Conservation (phyloP, 2,329 filamentous ascomycete genomes). For the Penicillium digitatum region DNA sequence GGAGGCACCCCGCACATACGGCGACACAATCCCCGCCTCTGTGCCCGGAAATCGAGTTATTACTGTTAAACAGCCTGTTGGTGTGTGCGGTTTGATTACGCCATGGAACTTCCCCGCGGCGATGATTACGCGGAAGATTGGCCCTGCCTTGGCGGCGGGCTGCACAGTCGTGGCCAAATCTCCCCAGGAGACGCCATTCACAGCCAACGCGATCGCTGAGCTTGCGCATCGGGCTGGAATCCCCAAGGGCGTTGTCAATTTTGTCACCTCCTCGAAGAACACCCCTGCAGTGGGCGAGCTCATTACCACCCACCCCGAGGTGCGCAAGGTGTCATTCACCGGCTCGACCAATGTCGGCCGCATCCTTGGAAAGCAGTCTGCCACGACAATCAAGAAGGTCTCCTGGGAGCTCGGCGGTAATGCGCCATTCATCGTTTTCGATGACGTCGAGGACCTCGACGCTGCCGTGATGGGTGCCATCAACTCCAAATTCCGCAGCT, state of each 20-base stretch:
- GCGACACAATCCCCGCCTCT: conserved; percentile 59
- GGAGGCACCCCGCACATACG: conserved; percentile 56
- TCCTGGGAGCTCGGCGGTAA: conserved; percentile 94
- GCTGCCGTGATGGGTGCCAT: conserved; percentile 78
- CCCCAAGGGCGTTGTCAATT: conserved; percentile 84
- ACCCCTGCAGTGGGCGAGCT: conserved; percentile 73
- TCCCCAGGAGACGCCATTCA: conserved; percentile 88
- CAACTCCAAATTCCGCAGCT: conserved; percentile 85
- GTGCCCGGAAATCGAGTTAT: conserved; percentile 59
- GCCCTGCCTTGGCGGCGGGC: conserved; percentile 73
- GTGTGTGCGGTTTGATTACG: conserved; percentile 64
- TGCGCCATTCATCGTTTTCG: conserved; percentile 93
- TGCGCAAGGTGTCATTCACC: conserved; percentile 93
- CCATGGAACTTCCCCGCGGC: conserved; percentile 62
- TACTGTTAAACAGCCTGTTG: conserved; percentile 63
- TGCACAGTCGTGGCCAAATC: conserved; percentile 93
- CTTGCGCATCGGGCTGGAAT: conserved; percentile 82
- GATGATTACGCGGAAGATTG: conserved; percentile 52
- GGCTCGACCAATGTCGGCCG: conserved; percentile 65
- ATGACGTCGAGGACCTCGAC: conserved; percentile 81
- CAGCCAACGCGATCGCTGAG: conserved; percentile 80
- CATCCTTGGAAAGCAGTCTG: conserved; percentile 85
- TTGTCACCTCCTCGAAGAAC: conserved; percentile 75
- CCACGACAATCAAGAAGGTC: conserved; percentile 76
- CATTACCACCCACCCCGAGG: conserved; percentile 68